Conservation (phyloP, 306 rosid genomes). For the Pueraria montana region DNA sequence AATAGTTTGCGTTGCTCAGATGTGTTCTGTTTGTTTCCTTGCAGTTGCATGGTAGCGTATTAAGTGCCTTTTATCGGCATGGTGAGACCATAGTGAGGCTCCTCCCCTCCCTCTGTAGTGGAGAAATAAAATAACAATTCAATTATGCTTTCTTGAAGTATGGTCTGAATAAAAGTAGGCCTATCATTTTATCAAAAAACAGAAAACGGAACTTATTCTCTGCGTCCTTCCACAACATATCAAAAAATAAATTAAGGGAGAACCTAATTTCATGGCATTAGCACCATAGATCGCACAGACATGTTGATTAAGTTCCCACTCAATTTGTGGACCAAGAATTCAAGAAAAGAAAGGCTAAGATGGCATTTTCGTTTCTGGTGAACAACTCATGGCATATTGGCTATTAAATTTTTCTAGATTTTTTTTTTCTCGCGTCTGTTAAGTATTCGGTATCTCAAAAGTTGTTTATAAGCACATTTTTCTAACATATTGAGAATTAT, state of each 20-base stretch:
- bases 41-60: slow-evolving; percentile 31
- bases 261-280: slow-evolving; percentile 45
- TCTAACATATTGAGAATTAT: neutral
- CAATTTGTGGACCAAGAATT: slow-evolving; percentile 40
- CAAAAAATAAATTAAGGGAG: slow-evolving; percentile 33
- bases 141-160: slow-evolving; percentile 44
- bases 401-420: neutral
- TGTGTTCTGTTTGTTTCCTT: slow-evolving; percentile 41
- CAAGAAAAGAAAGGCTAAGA: slow-evolving; percentile 9
- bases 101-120: slow-evolving; percentile 35
- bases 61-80: slow-evolving; percentile 52
- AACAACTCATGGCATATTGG: slow-evolving; percentile 14
- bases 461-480: neutral
- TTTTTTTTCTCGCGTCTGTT: neutral
- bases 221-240: slow-evolving; percentile 32
- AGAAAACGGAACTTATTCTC: slow-evolving; percentile 51
- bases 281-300: slow-evolving; percentile 30
- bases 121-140: slow-evolving; percentile 46
- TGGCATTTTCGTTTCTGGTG: slow-evolving; percentile 28
- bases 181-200: slow-evolving; percentile 18
- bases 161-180: slow-evolving; percentile 41
- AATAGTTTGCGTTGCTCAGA: slow-evolving; percentile 21
- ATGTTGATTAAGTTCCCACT: slow-evolving; percentile 48
- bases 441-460: neutral
- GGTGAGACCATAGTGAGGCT: neutral